A percentile compares a stretch with the other conserved stretches of the same genome.
phyloP scores from a whole-genome alignment of 305 asterid species.

The Plantago coronopus region DNA sequence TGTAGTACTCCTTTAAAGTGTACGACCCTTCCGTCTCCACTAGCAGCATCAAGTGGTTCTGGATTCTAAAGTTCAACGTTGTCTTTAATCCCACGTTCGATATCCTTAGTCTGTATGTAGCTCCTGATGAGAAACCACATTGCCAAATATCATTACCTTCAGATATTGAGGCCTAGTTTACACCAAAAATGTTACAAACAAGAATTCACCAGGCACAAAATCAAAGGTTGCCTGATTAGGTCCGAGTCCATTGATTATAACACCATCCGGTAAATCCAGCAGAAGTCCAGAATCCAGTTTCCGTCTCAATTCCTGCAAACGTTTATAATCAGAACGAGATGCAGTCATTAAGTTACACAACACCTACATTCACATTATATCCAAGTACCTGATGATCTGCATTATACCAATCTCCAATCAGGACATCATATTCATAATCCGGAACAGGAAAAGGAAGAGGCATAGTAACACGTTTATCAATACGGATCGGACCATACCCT shows the following conservation, averaged over 20 bases:
- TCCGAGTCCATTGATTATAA: constrained; percentile 35
- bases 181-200: too few relatives aligned
- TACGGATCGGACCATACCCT: constrained; percentile 36
- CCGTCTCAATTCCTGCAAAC: constrained; percentile 24
- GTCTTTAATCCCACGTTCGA: constrained; percentile 36
- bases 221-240: constrained; percentile 28
- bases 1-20: constrained; percentile 20
- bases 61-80: constrained; percentile 32
- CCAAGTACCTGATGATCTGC: constrained; percentile 23
- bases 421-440: constrained; percentile 24
- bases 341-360: background rate
- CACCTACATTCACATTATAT: too few relatives aligned
- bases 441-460: constrained; percentile 28
- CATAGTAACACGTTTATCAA: constrained; percentile 6
- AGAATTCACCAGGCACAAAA: constrained; percentile 26
- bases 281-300: constrained; percentile 10
- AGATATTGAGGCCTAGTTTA: too few relatives aligned
- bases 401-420: constrained; percentile 38
- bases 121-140: constrained; percentile 14
- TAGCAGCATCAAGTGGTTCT: constrained; percentile 25
- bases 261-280: constrained; percentile 28
- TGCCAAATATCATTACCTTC: background rate
- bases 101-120: constrained; percentile 26
- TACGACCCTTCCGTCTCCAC: constrained; percentile 39
- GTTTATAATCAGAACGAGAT: background rate